Base-by-base conservation (phyloP, 2,329 filamentous ascomycete genomes). In the Stagonosporopsis tanaceti region DNA sequence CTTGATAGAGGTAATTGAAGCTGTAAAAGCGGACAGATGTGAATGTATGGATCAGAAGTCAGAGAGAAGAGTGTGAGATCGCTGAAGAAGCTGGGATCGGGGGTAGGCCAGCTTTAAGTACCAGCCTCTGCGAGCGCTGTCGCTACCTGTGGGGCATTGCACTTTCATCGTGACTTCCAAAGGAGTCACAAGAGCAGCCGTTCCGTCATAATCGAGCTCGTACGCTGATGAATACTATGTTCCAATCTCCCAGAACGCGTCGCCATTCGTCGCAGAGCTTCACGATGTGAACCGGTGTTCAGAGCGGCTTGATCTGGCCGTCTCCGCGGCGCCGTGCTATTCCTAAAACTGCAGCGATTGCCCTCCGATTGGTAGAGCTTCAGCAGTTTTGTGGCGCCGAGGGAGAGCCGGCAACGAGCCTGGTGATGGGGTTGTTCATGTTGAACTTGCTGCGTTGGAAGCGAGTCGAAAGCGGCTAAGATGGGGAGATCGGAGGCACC, bases 81-180 rank as follows among this genome's bases (percentile, higher is more conserved):
- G 47, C 20, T 32, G 24, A 25, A 39, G 34, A 32, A 20, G 24
- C 24, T 39, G 25, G 15, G 17, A 32, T 40, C 4, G 24, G 44
- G 1, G 30, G 37, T 1, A 32, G 35, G 20, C 25, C 17, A 7
- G 9, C 27, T 32, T 50, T 50, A 24, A 41, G 20, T 52, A 57
- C 11, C 39, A 42, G 7, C 28, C 28, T 56, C 34, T 44, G 32
- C 22, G 15, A 28, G 25, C 40, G 35, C 37, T 20, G 25, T 37
- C 20, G 27, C 20, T 27, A 15, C 25, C n/a, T 20, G 15, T 35
- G 25, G 46, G 50, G 41, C 41, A 37, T 44, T 34, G 46, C 47
- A 14, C 47, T 50, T 40, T 56, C 53, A 56, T 60, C 38, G 52
- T 56, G 57, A 50, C 47, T 45, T 40, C 14, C 8, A 34, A 30